These are phyloP conservation scores for Curvularia hawaiiensis DNA, from an alignment of 2,329 filamentous ascomycete species.

Conservation along the genomic window DNA sequence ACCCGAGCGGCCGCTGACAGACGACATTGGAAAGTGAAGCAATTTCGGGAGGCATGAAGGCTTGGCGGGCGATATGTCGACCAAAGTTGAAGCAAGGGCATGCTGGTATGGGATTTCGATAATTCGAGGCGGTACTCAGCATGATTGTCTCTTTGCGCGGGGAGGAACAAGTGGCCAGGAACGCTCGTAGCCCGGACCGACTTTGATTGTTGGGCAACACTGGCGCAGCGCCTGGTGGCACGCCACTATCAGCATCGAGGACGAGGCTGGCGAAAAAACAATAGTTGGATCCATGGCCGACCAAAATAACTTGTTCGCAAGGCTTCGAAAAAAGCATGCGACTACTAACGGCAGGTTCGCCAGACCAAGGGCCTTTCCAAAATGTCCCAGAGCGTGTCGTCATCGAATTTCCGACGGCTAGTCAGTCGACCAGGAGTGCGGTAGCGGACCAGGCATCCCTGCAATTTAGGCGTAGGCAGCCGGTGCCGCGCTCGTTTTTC, in stretches of 20 bases:
- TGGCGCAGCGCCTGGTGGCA: neutral
- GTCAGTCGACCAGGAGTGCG: neutral
- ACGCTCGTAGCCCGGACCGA: neutral
- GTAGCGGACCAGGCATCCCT: constrained; percentile 1
- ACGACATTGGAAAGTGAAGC: neutral
- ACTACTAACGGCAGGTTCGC: neutral
- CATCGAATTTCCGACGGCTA: constrained; percentile 3
- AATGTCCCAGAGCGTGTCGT: neutral
- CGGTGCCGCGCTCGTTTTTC: constrained; percentile 12
- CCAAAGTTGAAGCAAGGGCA: neutral
- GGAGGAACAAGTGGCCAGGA: neutral
- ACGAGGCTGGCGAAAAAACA: constrained; percentile 1
- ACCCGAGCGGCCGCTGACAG: neutral
- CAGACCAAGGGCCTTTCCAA: neutral
- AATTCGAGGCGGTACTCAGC: neutral
- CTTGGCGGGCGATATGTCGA: neutral
- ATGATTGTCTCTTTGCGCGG: neutral
- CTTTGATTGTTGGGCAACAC: constrained; percentile 3
- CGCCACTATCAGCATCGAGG: neutral
- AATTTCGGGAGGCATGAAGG: neutral
- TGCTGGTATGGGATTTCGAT: neutral
- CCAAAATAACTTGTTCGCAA: neutral
- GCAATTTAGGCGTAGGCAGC: constrained; percentile 2
- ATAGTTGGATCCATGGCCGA: neutral
- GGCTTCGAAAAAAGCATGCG: neutral